Conservation (phyloP, 345 rosid species). For the Turritis glabra region DNA sequence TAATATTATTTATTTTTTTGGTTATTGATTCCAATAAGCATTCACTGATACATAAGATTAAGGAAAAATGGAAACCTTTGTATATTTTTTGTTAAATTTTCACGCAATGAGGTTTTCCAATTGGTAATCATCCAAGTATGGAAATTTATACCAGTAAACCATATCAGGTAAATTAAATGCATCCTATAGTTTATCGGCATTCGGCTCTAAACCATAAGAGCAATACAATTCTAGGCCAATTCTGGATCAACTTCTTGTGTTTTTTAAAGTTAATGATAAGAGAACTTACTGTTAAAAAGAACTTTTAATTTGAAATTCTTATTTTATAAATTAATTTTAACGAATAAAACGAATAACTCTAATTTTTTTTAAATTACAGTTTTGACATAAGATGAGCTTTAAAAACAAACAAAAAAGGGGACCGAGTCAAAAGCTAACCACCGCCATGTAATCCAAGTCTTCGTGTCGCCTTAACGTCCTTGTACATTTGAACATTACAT, state of each 20-base stretch:
- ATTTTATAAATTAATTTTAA: background rate
- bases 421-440: background rate
- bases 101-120: background rate
- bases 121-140: background rate
- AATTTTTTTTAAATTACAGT: background rate
- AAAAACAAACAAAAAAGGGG: background rate
- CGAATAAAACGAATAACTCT: background rate
- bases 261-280: too few species aligned
- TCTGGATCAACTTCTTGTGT: too few species aligned
- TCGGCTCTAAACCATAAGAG: too few species aligned
- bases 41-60: background rate
- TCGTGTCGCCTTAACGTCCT: slow-evolving; percentile 26
- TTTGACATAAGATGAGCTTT: background rate
- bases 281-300: too few species aligned
- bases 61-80: background rate
- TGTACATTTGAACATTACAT: background rate
- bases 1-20: background rate
- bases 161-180: background rate
- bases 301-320: too few species aligned
- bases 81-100: background rate
- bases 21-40: background rate
- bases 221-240: too few species aligned
- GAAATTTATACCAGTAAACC: background rate
- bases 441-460: slow-evolving; percentile 15
- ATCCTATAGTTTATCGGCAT: too few species aligned